Conservation (phyloP, 805 yeast genomes). For the Yamadazyma akitaensis region DNA sequence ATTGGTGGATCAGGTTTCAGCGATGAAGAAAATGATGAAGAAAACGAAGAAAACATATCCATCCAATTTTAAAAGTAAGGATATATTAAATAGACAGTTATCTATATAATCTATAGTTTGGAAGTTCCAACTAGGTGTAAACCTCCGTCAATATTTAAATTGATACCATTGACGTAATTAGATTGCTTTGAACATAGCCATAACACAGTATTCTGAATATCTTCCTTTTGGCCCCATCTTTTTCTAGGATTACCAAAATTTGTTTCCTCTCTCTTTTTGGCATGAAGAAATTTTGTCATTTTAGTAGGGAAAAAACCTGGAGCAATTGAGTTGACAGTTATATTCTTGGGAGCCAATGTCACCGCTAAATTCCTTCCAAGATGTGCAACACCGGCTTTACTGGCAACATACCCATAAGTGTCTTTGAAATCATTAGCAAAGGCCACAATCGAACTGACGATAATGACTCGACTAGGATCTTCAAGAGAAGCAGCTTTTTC, state of each 20-base stretch:
- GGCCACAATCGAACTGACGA: conserved; percentile 62
- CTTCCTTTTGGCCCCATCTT: conserved; percentile 54
- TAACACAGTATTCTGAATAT: conserved; percentile 49
- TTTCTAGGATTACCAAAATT: conserved; percentile 48
- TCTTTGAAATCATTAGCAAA: conserved; percentile 43
- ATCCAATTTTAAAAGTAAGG: not conserved
- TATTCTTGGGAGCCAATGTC: conserved; percentile 57
- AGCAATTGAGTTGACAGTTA: conserved; percentile 60
- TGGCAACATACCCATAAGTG: conserved; percentile 63
- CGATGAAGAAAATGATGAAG: conserved; percentile 8
- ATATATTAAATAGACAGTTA: not conserved
- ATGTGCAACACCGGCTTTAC: conserved; percentile 66
- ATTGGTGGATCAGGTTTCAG: conserved; percentile 44
- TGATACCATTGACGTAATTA: conserved; percentile 58
- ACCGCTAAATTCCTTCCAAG: conserved; percentile 54
- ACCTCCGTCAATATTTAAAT: conserved; percentile 65
- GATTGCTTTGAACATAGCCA: conserved; percentile 53
- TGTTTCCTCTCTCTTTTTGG: conserved; percentile 40
- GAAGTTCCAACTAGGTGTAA: conserved; percentile 33
- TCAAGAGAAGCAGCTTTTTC: conserved; percentile 41
- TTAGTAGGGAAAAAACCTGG: conserved; percentile 71
- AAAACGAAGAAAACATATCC: conserved; percentile 3
- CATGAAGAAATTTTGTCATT: conserved; percentile 59
- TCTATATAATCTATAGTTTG: conserved; percentile 5
- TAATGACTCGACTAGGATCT: conserved; percentile 56